Percentiles rank a stretch among this genome's conserved stretches.
Conservation (phyloP, 306 rosid genomes). For the Urtica urens region DNA sequence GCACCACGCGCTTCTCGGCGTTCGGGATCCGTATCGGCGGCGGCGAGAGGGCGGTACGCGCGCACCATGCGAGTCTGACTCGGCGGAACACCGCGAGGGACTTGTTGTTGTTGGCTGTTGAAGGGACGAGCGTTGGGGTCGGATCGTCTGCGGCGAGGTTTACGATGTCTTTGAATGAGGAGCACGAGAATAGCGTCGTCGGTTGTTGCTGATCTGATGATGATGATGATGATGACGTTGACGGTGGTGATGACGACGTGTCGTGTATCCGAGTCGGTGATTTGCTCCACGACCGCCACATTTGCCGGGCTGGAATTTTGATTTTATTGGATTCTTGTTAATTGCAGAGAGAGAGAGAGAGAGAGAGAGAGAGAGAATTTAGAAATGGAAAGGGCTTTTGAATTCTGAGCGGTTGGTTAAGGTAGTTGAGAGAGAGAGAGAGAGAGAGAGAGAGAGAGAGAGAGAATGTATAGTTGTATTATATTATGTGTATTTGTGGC, state of each 20-base stretch:
- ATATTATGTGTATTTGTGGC: too few relatives aligned
- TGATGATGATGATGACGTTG: background rate
- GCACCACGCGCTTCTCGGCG: constrained; percentile 57
- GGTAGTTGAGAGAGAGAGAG: constrained; percentile 48
- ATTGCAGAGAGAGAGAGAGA: constrained; percentile 9
- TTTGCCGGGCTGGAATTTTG: constrained; percentile 30
- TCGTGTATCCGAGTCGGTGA: constrained; percentile 48
- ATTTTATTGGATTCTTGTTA: constrained; percentile 4
- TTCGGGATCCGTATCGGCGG: constrained; percentile 26
- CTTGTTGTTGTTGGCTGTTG: constrained; percentile 14
- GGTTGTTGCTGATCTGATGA: constrained; percentile 1
- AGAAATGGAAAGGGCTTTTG: constrained; percentile 16
- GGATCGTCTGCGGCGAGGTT: constrained; percentile 54
- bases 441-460: too few relatives aligned
- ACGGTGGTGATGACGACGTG: constrained; percentile 12
- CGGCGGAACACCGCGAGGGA: constrained; percentile 59
- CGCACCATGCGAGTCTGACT: constrained; percentile 49
- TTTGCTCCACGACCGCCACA: constrained; percentile 85
- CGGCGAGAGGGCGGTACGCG: constrained; percentile 18
- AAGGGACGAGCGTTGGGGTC: constrained; percentile 15
- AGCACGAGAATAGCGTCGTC: constrained; percentile 54
- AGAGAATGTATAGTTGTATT: too few relatives aligned
- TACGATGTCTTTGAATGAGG: constrained; percentile 81
- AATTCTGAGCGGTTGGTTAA: constrained; percentile 20
- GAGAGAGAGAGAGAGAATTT: background rate